These are phyloP conservation scores for Hyaloperonospora brassicae DNA, from an alignment of 352 stramenopile species.

Conservation along the genomic window DNA sequence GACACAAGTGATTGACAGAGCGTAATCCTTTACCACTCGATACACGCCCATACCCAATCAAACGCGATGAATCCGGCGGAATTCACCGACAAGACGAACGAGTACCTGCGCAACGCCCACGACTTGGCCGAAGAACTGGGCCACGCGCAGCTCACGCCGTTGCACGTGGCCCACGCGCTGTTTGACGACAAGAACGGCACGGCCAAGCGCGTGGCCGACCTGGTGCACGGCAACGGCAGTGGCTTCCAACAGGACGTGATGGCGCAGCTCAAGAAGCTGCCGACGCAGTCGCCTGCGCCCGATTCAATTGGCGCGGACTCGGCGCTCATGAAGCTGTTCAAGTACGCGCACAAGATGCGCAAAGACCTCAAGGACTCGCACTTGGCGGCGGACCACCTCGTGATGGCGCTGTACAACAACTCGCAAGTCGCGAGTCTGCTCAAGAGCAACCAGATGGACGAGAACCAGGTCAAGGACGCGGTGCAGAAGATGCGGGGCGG, in stretches of 20 bases:
- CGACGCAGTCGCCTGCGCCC: constrained; percentile 62
- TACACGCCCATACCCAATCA: neutral
- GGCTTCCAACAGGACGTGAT: constrained; percentile 42
- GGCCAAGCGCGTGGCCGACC: constrained; percentile 41
- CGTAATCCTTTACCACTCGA: constrained; percentile 9
- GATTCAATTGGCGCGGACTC: constrained; percentile 55
- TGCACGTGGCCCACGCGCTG: constrained; percentile 60
- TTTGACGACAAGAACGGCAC: constrained; percentile 59
- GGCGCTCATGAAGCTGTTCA: constrained; percentile 67
- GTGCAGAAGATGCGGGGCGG: constrained; percentile 54
- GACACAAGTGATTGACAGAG: constrained; percentile 14
- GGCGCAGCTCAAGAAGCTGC: constrained; percentile 55
- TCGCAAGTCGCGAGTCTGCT: constrained; percentile 46
- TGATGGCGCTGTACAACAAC: constrained; percentile 69
- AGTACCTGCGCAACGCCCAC: constrained; percentile 42
- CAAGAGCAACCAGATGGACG: constrained; percentile 56
- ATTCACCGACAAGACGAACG: constrained; percentile 75
- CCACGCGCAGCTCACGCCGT: constrained; percentile 68
- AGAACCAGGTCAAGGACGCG: constrained; percentile 56
- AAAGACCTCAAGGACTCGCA: constrained; percentile 82
- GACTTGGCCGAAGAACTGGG: constrained; percentile 54
- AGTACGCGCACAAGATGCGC: constrained; percentile 69
- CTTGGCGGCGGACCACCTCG: constrained; percentile 58
- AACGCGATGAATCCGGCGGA: constrained; percentile 55
- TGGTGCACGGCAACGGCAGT: constrained; percentile 41